phyloP scores from a whole-genome alignment of 208 protist genomes.

The Sergeia podlipaevii region DNA sequence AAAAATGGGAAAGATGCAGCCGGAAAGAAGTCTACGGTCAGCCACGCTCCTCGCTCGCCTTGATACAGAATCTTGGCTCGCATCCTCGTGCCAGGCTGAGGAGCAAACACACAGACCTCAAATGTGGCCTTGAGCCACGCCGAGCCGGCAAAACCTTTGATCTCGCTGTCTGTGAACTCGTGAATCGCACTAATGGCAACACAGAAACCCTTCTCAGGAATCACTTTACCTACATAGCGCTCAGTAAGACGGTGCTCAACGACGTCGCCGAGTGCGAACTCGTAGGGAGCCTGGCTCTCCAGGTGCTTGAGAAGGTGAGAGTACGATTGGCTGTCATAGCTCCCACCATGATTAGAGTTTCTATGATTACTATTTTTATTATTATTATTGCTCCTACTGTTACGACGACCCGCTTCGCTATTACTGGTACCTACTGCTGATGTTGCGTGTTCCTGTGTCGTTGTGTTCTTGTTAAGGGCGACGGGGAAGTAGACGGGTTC shows the following conservation, averaged over 20 bases:
- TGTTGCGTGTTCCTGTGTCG: not conserved
- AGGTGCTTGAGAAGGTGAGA: not conserved
- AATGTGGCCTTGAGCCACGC: conserved; percentile 72
- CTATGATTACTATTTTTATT: too few relatives aligned
- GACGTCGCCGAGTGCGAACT: conserved; percentile 35
- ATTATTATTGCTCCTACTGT: not conserved
- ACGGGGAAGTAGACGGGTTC: conserved; percentile 78
- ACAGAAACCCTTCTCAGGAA: conserved; percentile 56
- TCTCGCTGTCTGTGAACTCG: conserved; percentile 38
- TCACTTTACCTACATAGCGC: conserved; percentile 75
- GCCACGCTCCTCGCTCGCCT: conserved; percentile 27
- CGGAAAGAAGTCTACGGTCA: conserved; percentile 67
- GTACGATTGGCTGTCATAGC: not conserved
- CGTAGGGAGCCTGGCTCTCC: conserved; percentile 17
- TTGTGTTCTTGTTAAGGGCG: not conserved
- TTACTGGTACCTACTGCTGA: not conserved
- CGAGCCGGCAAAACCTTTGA: conserved; percentile 51
- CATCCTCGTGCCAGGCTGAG: conserved; percentile 39
- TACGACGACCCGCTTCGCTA: not conserved
- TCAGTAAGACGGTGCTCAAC: conserved; percentile 76
- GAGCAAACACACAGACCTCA: conserved; percentile 61
- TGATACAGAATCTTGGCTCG: conserved; percentile 55
- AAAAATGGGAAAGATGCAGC: conserved; percentile 48
- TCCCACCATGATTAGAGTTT: too few relatives aligned
- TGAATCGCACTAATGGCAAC: conserved; percentile 62